Evolutionary conservation across 768 basidiomycete species (phyloP).

Genomic region (Rhodotorula paludigena): DNA sequence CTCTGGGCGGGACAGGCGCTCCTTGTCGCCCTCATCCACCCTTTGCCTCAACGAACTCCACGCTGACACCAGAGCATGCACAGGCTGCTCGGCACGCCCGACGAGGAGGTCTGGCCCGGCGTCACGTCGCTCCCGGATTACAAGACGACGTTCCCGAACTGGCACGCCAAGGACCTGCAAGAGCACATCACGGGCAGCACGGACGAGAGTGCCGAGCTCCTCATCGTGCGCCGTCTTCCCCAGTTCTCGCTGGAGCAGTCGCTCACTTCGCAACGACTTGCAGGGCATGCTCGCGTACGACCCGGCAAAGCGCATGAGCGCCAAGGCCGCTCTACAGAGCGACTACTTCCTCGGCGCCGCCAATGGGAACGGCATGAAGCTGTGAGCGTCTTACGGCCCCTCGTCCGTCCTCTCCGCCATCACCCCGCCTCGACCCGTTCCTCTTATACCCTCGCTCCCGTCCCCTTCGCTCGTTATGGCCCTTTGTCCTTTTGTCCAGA

Average conservation of each 20-base stretch:
- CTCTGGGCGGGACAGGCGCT: too few relatives aligned
- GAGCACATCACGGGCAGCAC: constrained; percentile 31
- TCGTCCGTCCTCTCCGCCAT: not conserved
- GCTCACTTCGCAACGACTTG: not conserved
- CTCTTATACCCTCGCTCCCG: not conserved
- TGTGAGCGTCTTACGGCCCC: not conserved
- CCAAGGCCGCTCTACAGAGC: constrained; percentile 31
- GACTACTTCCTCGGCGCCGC: constrained; percentile 34
- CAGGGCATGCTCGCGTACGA: constrained; percentile 41
- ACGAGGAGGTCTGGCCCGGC: constrained; percentile 85
- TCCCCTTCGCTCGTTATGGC: too few relatives aligned
- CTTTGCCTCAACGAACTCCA: too few relatives aligned
- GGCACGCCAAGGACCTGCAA: constrained; percentile 69
- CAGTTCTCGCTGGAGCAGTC: not conserved
- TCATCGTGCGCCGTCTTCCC: constrained; percentile 23
- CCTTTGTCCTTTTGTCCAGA: not conserved
- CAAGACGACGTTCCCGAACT: constrained; percentile 94
- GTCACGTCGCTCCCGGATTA: constrained; percentile 84
- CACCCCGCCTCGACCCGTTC: not conserved
- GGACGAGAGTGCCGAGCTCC: constrained; percentile 34
- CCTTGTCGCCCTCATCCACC: too few relatives aligned
- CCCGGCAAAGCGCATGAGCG: constrained; percentile 36
- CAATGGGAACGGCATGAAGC: not conserved
- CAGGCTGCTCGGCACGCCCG: constrained; percentile 90
- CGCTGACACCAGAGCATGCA: too few relatives aligned